Base-by-base conservation (phyloP, 139 green algal species). In the Zygnema cylindricum region DNA sequence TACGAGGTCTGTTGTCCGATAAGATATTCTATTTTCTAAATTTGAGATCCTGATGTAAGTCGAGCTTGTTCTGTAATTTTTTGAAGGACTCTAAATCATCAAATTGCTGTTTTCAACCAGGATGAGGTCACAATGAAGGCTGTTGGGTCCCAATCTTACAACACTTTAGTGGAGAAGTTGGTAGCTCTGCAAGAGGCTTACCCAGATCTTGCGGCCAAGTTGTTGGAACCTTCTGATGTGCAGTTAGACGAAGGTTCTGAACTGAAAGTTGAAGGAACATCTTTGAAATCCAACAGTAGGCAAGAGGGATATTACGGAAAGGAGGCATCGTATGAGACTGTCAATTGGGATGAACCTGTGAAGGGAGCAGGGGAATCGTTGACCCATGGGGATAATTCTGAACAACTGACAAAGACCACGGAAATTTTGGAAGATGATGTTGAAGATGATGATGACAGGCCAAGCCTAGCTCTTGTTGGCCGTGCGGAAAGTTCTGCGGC, bases 141-240 rank as follows among this genome's bases (percentile, higher is more conserved):
- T 0, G 30, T 96, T 0, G 90, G 91, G 21, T 2, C 78, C 43
- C 89, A 76, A 30, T 94, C 91, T 0, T 98, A 98, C 93, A 98
- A 98, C 69, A 92, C 96, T 86, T 73, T 98, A 11, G 89, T 97
- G 2, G 90, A 95, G 82, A 82, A 94, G 54, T 81, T 98, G 7
- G 93, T 96, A 1, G 92, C 86, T 22, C 55, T 93, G 41, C 49
- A 90, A 33, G 89, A 49, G 22, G 32, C 83, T 54, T 76, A 76
- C 22, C 35, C 49, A 25, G 54, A 77, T 55, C 41, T 86, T 21
- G 81, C 49, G 22, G 81, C 43, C 41, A 40, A 54, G 0, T 38
- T 69, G 2, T 55, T 69, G 81, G 49, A 25, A 25, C 49, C 49
- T 16, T 63, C 49, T 16, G n/a, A n/a, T n/a, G n/a, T n/a, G n/a